Evolutionary conservation across 1,284 basidiomycete genomes (phyloP).

Genomic region (Malassezia pachydermatis): DNA sequence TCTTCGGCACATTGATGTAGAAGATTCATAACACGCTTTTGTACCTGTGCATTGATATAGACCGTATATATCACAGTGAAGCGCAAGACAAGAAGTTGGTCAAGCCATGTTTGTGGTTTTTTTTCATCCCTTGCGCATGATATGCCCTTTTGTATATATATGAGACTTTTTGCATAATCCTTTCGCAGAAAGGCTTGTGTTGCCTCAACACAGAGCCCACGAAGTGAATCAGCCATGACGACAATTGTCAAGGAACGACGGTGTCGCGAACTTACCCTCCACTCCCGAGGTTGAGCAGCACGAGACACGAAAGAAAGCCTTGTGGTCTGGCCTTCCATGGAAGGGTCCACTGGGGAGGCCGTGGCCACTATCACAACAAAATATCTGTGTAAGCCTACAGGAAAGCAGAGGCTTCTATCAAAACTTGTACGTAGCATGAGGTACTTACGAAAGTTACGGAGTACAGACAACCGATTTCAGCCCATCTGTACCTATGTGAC

Average conservation of each 20-base stretch:
- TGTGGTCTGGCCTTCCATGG: no score
- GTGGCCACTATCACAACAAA: no score
- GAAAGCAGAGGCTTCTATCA: slow-evolving; percentile 34
- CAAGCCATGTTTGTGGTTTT: slow-evolving; percentile 7
- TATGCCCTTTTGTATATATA: slow-evolving; percentile 23
- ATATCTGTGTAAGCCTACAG: slow-evolving; percentile 32
- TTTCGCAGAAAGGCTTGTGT: slow-evolving; percentile 31
- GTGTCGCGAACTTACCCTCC: no score
- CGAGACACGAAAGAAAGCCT: no score
- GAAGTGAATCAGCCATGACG: slow-evolving; percentile 1
- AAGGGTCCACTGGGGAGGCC: no score
- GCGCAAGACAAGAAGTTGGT: slow-evolving; percentile 13
- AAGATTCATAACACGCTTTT: slow-evolving; percentile 17
- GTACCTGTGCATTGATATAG: neutral
- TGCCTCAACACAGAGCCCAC: slow-evolving; percentile 4
- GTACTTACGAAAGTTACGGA: slow-evolving; percentile 18
- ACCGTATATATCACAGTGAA: slow-evolving; percentile 8
- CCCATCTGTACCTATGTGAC: slow-evolving; percentile 36
- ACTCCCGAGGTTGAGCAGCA: no score
- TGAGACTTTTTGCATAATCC: slow-evolving; percentile 22
- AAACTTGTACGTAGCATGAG: slow-evolving; percentile 14
- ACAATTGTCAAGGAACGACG: neutral
- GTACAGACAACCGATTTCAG: slow-evolving; percentile 33
- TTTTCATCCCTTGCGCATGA: neutral
- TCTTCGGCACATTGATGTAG: slow-evolving; percentile 16